These are phyloP conservation scores for Chenopodium suecicum DNA, from an alignment of 148 eudicot genomes.

Conservation along the genomic window DNA sequence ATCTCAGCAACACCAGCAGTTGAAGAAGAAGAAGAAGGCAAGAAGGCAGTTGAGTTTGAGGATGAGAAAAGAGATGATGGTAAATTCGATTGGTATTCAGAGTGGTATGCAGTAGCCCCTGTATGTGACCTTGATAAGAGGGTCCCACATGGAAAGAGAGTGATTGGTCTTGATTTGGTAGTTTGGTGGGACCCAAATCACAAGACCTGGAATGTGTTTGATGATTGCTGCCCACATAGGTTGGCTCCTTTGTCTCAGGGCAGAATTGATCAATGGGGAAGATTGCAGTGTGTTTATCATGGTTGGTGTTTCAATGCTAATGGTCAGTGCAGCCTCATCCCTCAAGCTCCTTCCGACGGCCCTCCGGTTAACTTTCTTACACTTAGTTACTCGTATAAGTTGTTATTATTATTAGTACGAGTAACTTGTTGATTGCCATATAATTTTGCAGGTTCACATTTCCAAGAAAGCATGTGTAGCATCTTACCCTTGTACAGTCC, in stretches of 20 bases:
- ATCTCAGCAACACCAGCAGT: not conserved
- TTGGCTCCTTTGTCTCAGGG: slow-evolving; percentile 83
- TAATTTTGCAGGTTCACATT: slow-evolving; percentile 52
- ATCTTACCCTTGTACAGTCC: slow-evolving; percentile 65
- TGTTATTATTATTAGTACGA: no score
- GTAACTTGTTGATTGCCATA: no score
- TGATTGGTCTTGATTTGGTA: slow-evolving; percentile 67
- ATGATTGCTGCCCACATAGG: slow-evolving; percentile 80
- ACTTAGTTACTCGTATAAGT: no score
- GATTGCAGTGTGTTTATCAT: slow-evolving; percentile 84
- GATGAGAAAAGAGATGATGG: not conserved
- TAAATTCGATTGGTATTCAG: slow-evolving; percentile 58
- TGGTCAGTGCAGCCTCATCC: slow-evolving; percentile 69
- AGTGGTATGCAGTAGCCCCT: slow-evolving; percentile 72
- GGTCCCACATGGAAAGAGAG: slow-evolving; percentile 58
- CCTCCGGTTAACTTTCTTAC: slow-evolving; percentile 42
- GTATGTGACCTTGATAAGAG: slow-evolving; percentile 73
- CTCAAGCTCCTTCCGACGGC: slow-evolving; percentile 72
- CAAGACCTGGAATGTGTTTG: slow-evolving; percentile 65
- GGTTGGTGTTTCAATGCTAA: slow-evolving; percentile 79
- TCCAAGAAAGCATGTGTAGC: slow-evolving; percentile 74
- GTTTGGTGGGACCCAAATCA: slow-evolving; percentile 75
- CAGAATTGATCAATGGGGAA: slow-evolving; percentile 78
- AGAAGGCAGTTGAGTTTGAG: not conserved
- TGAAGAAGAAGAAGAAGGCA: not conserved